A percentile compares a stretch with the other conserved stretches of the same genome.
Evolutionary conservation across 352 stramenopile species (phyloP).

Genomic region (Pythium periplocum): DNA sequence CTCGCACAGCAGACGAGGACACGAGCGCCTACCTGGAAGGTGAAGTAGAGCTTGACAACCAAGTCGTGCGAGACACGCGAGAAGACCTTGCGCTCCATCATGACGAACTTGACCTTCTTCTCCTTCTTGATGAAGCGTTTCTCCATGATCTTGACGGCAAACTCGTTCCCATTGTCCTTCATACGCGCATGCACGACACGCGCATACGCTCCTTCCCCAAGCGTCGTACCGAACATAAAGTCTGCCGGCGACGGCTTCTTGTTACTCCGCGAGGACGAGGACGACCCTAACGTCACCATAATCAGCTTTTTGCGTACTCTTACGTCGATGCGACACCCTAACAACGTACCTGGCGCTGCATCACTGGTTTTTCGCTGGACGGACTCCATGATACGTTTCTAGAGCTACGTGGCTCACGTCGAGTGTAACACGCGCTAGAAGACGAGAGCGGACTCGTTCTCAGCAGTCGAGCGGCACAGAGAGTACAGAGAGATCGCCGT

Average conservation of each 20-base stretch:
- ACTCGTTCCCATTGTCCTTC: slow-evolving; percentile 83
- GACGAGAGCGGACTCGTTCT: no score
- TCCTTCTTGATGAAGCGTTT: slow-evolving; percentile 89
- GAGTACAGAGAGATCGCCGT: no score
- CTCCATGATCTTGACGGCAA: slow-evolving; percentile 91
- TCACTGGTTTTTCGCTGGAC: no score
- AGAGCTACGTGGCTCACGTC: no score
- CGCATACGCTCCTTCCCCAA: slow-evolving; percentile 86
- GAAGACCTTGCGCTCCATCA: slow-evolving; percentile 91
- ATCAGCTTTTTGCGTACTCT: no score
- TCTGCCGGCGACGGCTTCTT: slow-evolving; percentile 79
- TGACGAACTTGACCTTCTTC: slow-evolving; percentile 90
- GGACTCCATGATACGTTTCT: no score
- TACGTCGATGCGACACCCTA: no score
- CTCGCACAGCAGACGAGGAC: no score
- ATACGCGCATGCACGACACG: slow-evolving; percentile 86
- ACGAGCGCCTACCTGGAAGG: slow-evolving; percentile 61
- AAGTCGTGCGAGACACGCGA: slow-evolving; percentile 84
- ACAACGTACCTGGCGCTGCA: no score
- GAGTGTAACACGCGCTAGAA: no score
- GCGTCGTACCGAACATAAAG: slow-evolving; percentile 86
- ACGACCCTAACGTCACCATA: no score
- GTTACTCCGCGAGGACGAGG: slow-evolving; percentile 20
- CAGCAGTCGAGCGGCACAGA: no score
- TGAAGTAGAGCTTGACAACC: slow-evolving; percentile 89